Conservation (phyloP, 2,329 filamentous ascomycete species). For the Harringtonia aguacate region DNA sequence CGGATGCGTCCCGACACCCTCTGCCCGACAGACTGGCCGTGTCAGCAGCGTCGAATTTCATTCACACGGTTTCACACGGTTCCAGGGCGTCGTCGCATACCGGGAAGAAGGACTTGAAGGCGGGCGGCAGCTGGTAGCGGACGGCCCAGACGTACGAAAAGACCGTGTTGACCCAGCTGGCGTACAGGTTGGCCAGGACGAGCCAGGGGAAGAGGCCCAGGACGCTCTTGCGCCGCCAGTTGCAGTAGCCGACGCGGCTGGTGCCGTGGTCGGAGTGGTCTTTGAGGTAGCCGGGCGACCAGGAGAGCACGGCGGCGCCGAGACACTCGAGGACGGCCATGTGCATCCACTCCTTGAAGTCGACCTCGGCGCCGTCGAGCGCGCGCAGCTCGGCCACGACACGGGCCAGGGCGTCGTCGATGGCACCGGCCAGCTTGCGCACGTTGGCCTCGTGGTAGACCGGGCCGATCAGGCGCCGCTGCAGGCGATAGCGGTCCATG, state of each 20-base stretch:
- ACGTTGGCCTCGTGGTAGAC: slow-evolving; percentile 33
- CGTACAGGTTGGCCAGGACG: slow-evolving; percentile 27
- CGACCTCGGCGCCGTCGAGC: slow-evolving; percentile 28
- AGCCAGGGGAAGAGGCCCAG: slow-evolving; percentile 37
- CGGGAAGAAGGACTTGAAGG: slow-evolving; percentile 38
- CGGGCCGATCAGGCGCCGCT: slow-evolving; percentile 38
- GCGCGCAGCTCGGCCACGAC: slow-evolving; percentile 24
- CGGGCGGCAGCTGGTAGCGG: slow-evolving; percentile 29
- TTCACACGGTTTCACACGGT: no score
- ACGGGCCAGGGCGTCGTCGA: slow-evolving; percentile 28
- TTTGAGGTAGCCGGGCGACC: slow-evolving; percentile 38
- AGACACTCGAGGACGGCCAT: slow-evolving; percentile 42
- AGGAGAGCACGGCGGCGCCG: slow-evolving; percentile 36
- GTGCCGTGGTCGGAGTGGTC: slow-evolving; percentile 33
- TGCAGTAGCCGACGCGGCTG: slow-evolving; percentile 35
- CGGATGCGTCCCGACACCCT: slow-evolving; percentile 3
- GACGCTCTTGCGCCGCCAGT: slow-evolving; percentile 41
- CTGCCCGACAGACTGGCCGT: slow-evolving; percentile 2
- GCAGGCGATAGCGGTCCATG: slow-evolving; percentile 33
- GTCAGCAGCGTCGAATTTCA: not conserved
- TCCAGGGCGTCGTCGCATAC: slow-evolving; percentile 21
- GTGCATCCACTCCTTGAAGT: slow-evolving; percentile 46
- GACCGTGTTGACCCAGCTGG: slow-evolving; percentile 22
- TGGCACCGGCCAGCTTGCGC: slow-evolving; percentile 25
- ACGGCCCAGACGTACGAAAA: slow-evolving; percentile 34